Base-by-base conservation (phyloP, 2,329 filamentous ascomycete species). In the Clarireedia monteithiana region DNA sequence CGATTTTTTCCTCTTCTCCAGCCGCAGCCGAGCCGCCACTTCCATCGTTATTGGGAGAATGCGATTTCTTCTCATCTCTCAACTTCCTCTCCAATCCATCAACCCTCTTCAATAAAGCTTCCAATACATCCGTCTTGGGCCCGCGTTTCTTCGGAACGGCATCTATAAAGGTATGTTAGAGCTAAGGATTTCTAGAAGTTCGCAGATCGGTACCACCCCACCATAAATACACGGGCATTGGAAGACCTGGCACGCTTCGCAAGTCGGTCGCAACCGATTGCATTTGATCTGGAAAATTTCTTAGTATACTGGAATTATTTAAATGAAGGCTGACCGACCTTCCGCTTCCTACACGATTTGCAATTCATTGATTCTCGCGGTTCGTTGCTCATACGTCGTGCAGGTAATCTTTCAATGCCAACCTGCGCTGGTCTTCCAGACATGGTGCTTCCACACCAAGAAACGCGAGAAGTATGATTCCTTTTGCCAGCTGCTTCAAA, bases 291-390 rank as follows among this genome's bases (percentile, higher is more conserved):
- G 66, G 60, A 56, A 53, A 53, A 59, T 51, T 45, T 59, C 58
- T 61, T 54, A 66, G 62, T 40, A 36, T 42, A n/a, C 47, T 48
- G 58, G 54, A 63, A 62, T 45, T 65, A 56, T 53, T 66, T 26
- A 15, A 52, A 52, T 58, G 17, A 48, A 7, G n/a, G 15, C n/a
- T 26, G 46, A 59, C 75, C 48, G 72, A 92, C 89, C 85, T 95
- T 95, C 74, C 90, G 81, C 73, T 95, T 95, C 64, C 90, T 83
- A 76, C 90, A 95, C 56, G 89, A 94, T 72, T 95, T 95, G 82
- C 90, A 95, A 71, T 95, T 95, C 90, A 95, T 95, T 36, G 88
- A 88, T 76, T 95, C 90, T 66, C 88, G 84, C 42, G 88, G 88
- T 70, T 94, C 69, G 62, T 68, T 68, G 62, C 66, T 68, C 66